These are phyloP conservation scores for Podospora tetraspora DNA, from an alignment of 495 filamentous ascomycete genomes.

Conservation along the genomic window DNA sequence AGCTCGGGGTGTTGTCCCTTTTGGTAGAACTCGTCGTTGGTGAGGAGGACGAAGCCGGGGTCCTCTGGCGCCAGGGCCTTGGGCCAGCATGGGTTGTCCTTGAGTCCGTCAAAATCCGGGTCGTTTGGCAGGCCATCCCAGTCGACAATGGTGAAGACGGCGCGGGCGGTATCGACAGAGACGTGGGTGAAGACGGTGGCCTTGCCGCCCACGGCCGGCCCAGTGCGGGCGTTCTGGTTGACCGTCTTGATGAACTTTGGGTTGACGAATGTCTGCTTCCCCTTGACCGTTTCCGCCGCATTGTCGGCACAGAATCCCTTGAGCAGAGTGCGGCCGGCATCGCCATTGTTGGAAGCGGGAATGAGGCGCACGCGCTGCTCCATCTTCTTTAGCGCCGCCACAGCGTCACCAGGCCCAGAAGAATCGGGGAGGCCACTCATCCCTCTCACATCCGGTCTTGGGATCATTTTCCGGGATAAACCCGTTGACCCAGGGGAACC, in stretches of 20 bases:
- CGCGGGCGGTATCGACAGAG: not conserved
- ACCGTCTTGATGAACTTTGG: not conserved
- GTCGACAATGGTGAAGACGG: not conserved
- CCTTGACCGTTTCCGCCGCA: not conserved
- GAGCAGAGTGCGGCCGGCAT: not conserved
- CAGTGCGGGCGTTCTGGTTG: not conserved
- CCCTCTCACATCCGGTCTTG: not conserved
- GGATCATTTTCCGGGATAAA: not conserved
- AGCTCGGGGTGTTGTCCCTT: too few relatives aligned
- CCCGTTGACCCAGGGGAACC: not conserved
- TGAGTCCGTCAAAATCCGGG: not conserved
- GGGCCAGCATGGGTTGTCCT: not conserved
- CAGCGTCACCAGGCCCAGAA: not conserved
- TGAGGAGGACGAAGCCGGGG: not conserved
- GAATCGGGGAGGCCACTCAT: not conserved
- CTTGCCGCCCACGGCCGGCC: too few relatives aligned
- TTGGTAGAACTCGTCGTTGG: conserved; percentile 1
- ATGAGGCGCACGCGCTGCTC: not conserved
- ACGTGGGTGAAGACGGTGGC: not conserved
- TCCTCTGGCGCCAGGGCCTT: not conserved
- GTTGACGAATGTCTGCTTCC: not conserved
- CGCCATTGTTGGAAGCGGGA: not conserved
- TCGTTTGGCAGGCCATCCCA: conserved; percentile 1
- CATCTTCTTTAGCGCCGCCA: not conserved
- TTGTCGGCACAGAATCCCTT: not conserved